Base-by-base conservation (phyloP, 164 flowering plant species). In the Magnolia changhungtana region DNA sequence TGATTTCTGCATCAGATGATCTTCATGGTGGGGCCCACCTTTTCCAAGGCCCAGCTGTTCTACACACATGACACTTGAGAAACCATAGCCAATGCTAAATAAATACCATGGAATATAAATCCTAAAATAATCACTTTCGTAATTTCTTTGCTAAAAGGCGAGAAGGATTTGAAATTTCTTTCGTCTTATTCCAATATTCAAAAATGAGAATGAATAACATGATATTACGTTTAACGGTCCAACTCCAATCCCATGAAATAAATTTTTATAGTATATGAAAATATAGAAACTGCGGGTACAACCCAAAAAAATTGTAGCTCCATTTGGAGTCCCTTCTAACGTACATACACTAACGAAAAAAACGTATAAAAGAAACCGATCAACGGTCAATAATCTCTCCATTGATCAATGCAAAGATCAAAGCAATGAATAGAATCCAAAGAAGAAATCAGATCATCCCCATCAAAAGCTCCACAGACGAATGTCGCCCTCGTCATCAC, bases 401-500 rank as follows among this genome's bases (percentile, higher is more conserved):
- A 52, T 27, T 8, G 19, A 77, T 52, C 45, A 55, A 24, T 29
- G 7, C 11, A 21, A 73, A 16, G 52, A 69, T 68, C 21, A 24
- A 49, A 63, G 59, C 50, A 72, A 68, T 29, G 66, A 77, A 71
- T 11, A 67, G 19, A 63, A 59, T 65, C 21, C 55, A 51, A 52
- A 45, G 52, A 50, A 58, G 19, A 27, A 49, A 18, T 23, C 11
- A 52, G 31, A 19, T 55, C 7, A 74, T 61, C 49, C n/a, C 8
- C 73, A 83, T 74, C 85, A 83, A 58, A 83, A 83, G 80, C 77
- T 81, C 85, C 85, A 83, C 4, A 83, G 75, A 10, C 75, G 72
- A 68, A 83, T 71, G 72, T 83, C 83, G 19, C 75, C 83, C 63
- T 83, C 85, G 16, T 80, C 80, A 67, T 76, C 76, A 10, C 73